Evolutionary conservation across 2,329 filamentous ascomycete genomes (phyloP).

Genomic region (Colletotrichum gloeosporioides): DNA sequence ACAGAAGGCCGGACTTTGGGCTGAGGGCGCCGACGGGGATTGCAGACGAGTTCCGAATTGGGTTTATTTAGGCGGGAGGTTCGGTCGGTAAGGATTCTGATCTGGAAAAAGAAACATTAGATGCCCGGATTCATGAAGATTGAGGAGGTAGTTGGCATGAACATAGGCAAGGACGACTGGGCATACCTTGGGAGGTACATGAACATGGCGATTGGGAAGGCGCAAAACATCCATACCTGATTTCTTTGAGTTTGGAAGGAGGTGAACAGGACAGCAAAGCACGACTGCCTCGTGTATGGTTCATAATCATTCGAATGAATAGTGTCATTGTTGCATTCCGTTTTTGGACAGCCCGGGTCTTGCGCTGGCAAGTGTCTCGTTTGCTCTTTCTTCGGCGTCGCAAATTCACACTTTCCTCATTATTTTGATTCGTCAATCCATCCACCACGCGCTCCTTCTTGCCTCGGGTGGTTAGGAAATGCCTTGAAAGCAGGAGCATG

Average conservation of each 20-base stretch:
- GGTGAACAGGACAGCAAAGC: background rate
- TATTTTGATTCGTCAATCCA: background rate
- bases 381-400: background rate
- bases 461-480: background rate
- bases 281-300: background rate
- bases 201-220: background rate
- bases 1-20: slow-evolving; percentile 18
- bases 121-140: background rate
- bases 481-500: background rate
- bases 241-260: background rate
- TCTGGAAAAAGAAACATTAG: background rate
- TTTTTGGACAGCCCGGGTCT: background rate
- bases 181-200: background rate
- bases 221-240: background rate
- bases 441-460: background rate
- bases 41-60: slow-evolving; percentile 22
- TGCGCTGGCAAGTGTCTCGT: background rate
- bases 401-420: background rate
- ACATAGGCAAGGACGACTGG: background rate
- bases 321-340: background rate
- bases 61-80: slow-evolving; percentile 7
- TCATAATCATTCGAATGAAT: background rate
- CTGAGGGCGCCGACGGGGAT: slow-evolving; percentile 22
- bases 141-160: background rate
- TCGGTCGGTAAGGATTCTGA: background rate